Evolutionary conservation across 31 red algal species (phyloP).

Genomic region (Bonnemaisonia californica): DNA sequence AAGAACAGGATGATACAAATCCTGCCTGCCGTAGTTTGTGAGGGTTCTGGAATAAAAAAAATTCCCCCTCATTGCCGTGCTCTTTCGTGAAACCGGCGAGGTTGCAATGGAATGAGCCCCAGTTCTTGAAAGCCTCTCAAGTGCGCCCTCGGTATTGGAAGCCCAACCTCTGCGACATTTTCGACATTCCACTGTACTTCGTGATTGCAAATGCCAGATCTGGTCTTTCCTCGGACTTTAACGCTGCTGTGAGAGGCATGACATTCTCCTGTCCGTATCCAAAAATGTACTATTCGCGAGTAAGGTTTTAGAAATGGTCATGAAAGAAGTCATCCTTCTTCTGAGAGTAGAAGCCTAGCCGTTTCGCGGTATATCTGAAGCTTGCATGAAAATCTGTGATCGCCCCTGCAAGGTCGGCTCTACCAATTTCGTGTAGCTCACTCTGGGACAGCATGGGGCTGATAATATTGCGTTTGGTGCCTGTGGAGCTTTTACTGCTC

Average conservation of each 20-base stretch:
- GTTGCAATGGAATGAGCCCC: constrained; percentile 27
- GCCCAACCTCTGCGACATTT: constrained; percentile 58
- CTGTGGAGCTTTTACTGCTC: background rate
- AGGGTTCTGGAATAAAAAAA: constrained; percentile 27
- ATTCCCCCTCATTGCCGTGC: constrained; percentile 10
- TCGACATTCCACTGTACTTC: constrained; percentile 56
- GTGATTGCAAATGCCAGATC: constrained; percentile 65
- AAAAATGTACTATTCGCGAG: constrained; percentile 38
- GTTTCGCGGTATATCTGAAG: constrained; percentile 20
- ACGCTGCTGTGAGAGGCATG: constrained; percentile 45
- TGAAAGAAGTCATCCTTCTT: constrained; percentile 60
- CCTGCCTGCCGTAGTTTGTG: constrained; percentile 23
- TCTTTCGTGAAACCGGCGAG: constrained; percentile 25
- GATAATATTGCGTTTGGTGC: background rate
- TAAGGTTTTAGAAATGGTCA: constrained; percentile 40
- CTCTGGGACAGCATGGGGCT: constrained; percentile 48
- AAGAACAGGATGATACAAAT: constrained; percentile 49
- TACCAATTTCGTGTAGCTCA: constrained; percentile 38
- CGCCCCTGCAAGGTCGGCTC: constrained; percentile 44
- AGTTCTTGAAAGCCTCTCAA: constrained; percentile 40
- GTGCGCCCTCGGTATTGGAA: constrained; percentile 49
- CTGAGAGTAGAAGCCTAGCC: constrained; percentile 22
- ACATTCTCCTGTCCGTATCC: constrained; percentile 3
- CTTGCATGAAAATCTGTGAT: constrained; percentile 55
- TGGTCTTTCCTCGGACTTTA: constrained; percentile 23